A percentile compares a stretch with the other conserved stretches of the same genome.
Conservation (phyloP, 2,329 filamentous ascomycete species). For the Hypomyces perniciosus region DNA sequence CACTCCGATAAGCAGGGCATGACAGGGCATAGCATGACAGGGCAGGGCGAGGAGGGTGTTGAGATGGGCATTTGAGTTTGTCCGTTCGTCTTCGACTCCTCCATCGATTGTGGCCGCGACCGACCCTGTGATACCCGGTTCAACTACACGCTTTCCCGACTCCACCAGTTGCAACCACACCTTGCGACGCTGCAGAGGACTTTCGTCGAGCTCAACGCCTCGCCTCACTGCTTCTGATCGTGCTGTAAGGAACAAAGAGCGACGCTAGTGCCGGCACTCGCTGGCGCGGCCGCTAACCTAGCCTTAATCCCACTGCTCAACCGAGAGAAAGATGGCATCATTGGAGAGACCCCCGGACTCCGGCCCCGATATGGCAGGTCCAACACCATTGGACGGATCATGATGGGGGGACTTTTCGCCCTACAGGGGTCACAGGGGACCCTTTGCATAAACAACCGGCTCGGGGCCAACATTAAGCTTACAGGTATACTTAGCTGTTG, state of each 20-base stretch:
- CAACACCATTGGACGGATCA: neutral
- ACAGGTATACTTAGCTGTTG: conserved; percentile 3
- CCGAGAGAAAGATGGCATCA: conserved; percentile 6
- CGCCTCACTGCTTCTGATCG: too few relatives aligned
- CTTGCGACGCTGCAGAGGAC: neutral
- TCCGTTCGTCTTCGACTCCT: too few relatives aligned
- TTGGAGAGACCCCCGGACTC: conserved; percentile 4
- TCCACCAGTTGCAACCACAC: neutral
- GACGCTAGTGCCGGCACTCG: neutral
- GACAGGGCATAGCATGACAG: too few relatives aligned
- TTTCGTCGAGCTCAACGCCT: neutral
- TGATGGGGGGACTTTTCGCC: too few relatives aligned
- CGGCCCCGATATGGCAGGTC: conserved; percentile 12
- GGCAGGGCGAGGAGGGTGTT: too few relatives aligned
- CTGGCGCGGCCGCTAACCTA: too few relatives aligned
- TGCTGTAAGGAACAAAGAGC: too few relatives aligned
- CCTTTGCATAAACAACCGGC: neutral
- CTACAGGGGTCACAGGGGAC: neutral
- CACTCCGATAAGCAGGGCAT: too few relatives aligned
- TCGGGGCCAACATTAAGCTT: conserved; percentile 4
- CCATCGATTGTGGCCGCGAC: too few relatives aligned
- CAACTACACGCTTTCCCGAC: neutral
- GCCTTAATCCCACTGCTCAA: neutral
- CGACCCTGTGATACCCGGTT: too few relatives aligned
- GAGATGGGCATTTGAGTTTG: too few relatives aligned